Conservation (phyloP, 2,329 filamentous ascomycete species). For the Hawksworthiomyces lignivorus region DNA sequence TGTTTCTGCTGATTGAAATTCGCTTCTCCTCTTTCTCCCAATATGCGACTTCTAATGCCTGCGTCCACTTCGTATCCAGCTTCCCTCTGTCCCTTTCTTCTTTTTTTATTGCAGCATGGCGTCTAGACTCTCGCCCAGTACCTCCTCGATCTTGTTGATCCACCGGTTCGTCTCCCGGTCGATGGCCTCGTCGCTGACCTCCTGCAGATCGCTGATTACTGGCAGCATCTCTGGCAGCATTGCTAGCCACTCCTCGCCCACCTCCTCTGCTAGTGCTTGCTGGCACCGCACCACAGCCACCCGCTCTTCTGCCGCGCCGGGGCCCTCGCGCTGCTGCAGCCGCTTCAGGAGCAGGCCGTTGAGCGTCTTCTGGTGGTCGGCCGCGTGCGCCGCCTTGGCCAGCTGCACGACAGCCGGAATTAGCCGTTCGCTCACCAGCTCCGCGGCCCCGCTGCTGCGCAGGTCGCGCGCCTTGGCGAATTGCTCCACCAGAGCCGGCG, state of each 20-base stretch:
- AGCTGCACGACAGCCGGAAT: conserved; percentile 74
- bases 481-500: conserved; percentile 61
- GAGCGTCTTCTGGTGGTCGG: conserved; percentile 84
- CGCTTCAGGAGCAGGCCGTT: conserved; percentile 72
- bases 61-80: too few species aligned
- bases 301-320: conserved; percentile 62
- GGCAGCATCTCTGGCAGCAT: conserved; percentile 93
- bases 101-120: conserved; percentile 72
- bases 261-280: conserved; percentile 62
- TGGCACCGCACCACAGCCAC: conserved; percentile 77
- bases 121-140: conserved; percentile 84
- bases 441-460: conserved; percentile 18
- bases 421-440: conserved; percentile 40
- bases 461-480: conserved; percentile 37
- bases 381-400: conserved; percentile 70
- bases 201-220: conserved; percentile 88
- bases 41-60: too few species aligned
- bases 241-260: conserved; percentile 90
- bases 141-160: conserved; percentile 83
- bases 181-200: conserved; percentile 91
- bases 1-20: too few species aligned
- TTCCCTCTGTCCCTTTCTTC: conserved; percentile 39
- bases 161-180: conserved; percentile 83
- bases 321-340: conserved; percentile 44
- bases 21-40: too few species aligned